Evolutionary conservation across 306 rosid genomes (phyloP), one percentile per base, ranked within the genome.

Genomic region (Gillenia trifoliata): DNA sequence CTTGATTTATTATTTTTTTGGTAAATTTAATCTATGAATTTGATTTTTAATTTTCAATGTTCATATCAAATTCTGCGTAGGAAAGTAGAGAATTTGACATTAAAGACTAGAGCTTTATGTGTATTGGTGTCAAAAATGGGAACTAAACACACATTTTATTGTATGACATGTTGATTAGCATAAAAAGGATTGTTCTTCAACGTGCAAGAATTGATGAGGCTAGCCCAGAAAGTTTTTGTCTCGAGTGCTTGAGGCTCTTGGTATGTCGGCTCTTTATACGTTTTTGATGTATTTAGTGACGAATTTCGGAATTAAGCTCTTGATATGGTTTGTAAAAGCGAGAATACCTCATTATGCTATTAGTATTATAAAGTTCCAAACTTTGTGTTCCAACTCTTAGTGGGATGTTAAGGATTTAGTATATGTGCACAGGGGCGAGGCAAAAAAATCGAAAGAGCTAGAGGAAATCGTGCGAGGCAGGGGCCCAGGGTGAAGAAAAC

Each of bases 181-280:
- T 93, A 76, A 93, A 93, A 93, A 28, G 68, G 77, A 54, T 87
- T 82, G 81, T 89, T 59, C 78, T 83, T 61, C 85, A 79, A 50
- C 93, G 90, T 61, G 88, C 93, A 70, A 88, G 81, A 82, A 67
- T 25, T 71, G 80, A 64, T 12, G 78, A 76, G n/a, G 56, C 84
- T 91, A 40, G 91, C 88, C 3, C 20, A 81, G n/a, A 33, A 81
- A 34, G 88, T 82, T 93, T 91, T 70, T 85, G 88, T 76, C 80
- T 91, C 66, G 88, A 85, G 79, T 80, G 74, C 82, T 93, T 81
- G 93, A 66, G 63, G 91, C 96, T 61, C 79, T 93, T 70, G 98
- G 98, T 88, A 87, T 85, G 83, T 67, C 1, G 40, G 13, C 15
- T 16, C 23, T 22, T 26, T 64, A 19, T 33, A n/a, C 11, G 55